Base-by-base conservation (phyloP, 208 protist genomes). In the Trichomonas vaginalis region DNA sequence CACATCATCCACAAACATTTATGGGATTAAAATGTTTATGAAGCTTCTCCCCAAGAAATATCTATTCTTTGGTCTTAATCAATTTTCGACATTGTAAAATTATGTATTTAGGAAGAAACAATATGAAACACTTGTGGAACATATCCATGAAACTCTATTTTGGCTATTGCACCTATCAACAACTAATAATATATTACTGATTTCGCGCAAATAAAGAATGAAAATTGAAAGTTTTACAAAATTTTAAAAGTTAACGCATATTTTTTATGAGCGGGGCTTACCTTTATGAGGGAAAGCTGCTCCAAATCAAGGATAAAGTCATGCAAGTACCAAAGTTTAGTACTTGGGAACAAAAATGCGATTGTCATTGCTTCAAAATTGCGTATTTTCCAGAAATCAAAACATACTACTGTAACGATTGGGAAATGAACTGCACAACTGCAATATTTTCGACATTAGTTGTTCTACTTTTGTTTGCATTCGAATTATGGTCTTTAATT, bases 361-460 rank as follows among this genome's bases (percentile, higher is more conserved):
- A n/a, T 23, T 92, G 86, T 51, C 32, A 45, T 39, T 35, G 86
- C 37, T 92, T 40, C 8, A 92, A 92, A 48, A 35, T 92, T 17
- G 86, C 45, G 32, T 92, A 92, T 92, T 92, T 92, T 51, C 86
- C 86, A 14, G 86, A 17, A 51, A 92, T 92, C 1, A 92, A 92
- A 92, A 42, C 8, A 10, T 92, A 92, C 51, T 92, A 48, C 37
- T 92, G 86, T 39, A 92, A 92, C 17, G 40, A 92, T 9, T 92
- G 86, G 86, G 86, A 92, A 92, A 48, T 42, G 15, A 92, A 92
- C 35, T 23, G 15, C 40, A 51, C 27, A 17, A 35, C 17, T 49
- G 40, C 86, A 17, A 35, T 92, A 48, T 39, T 51, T 51, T 42
- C 45, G 0, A 42, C 35, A 51, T 48, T 51, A 0, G 35, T 92